A percentile compares a stretch with the other conserved stretches of the same genome.
Evolutionary conservation across 73 alveolate species (phyloP).

Genomic region (Durusdinium trenchii): DNA sequence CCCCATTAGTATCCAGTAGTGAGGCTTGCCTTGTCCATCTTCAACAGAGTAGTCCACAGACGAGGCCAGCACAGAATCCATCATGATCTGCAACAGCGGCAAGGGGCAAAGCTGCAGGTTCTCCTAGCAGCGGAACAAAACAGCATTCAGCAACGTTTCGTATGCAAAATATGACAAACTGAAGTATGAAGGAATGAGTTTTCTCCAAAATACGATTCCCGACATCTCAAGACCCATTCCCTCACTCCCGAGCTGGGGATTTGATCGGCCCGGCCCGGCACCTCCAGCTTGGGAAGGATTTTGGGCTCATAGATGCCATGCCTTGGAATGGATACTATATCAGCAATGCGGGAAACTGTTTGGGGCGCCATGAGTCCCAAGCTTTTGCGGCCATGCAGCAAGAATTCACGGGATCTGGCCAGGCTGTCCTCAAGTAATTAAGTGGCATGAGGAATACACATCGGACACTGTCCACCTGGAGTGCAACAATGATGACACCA

Average conservation of each 20-base stretch:
- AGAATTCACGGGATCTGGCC: constrained; percentile 63
- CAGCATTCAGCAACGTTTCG: not conserved
- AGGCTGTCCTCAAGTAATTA: constrained; percentile 75
- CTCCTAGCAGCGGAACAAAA: not conserved
- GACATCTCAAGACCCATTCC: not conserved
- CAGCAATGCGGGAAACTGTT: not conserved
- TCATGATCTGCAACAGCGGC: constrained; percentile 68
- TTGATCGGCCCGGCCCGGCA: not conserved
- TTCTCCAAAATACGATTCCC: not conserved
- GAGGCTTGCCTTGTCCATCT: constrained; percentile 65
- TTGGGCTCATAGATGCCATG: constrained; percentile 80
- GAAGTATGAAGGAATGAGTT: not conserved
- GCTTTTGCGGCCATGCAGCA: not conserved
- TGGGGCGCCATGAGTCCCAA: not conserved
- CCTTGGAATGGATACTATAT: not conserved
- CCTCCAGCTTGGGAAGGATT: constrained; percentile 35
- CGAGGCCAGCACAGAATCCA: constrained; percentile 89
- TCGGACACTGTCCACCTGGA: no score
- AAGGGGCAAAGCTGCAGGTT: constrained; percentile 34
- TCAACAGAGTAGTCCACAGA: constrained; percentile 88
- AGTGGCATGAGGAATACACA: no score
- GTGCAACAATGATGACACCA: no score
- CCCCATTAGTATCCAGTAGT: no score
- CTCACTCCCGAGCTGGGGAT: not conserved
- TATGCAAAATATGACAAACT: not conserved